These are phyloP conservation scores for Quaeritorhiza haematococci DNA, from an alignment of 371 early-diverging fungal genomes.

Conservation along the genomic window DNA sequence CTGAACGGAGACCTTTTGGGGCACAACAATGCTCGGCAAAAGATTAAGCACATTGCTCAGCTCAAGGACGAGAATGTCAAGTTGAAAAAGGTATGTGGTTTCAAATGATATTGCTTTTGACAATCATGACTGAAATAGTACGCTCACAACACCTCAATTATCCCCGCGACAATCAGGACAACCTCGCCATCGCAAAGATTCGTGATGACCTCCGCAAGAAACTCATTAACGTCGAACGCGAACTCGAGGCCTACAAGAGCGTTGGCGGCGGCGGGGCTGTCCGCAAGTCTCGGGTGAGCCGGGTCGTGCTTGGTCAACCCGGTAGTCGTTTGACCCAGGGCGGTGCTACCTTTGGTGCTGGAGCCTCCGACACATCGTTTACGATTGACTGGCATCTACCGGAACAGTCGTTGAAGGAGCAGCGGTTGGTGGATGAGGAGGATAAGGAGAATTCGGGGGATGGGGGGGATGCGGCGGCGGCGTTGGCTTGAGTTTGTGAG, in stretches of 20 bases:
- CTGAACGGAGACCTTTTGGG: slow-evolving; percentile 37
- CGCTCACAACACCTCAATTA: background rate
- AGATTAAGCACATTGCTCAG: slow-evolving; percentile 47
- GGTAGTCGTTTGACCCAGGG: too few relatives aligned
- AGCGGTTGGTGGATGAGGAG: too few relatives aligned
- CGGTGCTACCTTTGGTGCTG: too few relatives aligned
- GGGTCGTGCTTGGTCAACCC: too few relatives aligned
- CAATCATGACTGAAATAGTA: background rate
- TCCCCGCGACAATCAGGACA: slow-evolving; percentile 27
- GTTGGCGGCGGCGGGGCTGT: too few relatives aligned
- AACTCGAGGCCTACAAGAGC: slow-evolving; percentile 42
- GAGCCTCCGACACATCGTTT: too few relatives aligned
- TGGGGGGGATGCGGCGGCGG: too few relatives aligned
- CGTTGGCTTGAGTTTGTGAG: too few relatives aligned
- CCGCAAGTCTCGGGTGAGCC: too few relatives aligned
- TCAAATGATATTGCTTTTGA: background rate
- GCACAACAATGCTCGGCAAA: slow-evolving; percentile 38
- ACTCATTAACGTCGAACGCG: slow-evolving; percentile 43
- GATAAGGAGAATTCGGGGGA: too few relatives aligned
- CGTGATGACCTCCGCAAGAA: slow-evolving; percentile 38
- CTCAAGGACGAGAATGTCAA: slow-evolving; percentile 50
- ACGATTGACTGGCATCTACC: too few relatives aligned
- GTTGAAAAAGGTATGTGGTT: slow-evolving; percentile 34
- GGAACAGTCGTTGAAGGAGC: too few relatives aligned
- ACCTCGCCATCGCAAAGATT: slow-evolving; percentile 34